Evolutionary conservation across 805 yeast species (phyloP).

Genomic region (Metschnikowia amazonensis): DNA sequence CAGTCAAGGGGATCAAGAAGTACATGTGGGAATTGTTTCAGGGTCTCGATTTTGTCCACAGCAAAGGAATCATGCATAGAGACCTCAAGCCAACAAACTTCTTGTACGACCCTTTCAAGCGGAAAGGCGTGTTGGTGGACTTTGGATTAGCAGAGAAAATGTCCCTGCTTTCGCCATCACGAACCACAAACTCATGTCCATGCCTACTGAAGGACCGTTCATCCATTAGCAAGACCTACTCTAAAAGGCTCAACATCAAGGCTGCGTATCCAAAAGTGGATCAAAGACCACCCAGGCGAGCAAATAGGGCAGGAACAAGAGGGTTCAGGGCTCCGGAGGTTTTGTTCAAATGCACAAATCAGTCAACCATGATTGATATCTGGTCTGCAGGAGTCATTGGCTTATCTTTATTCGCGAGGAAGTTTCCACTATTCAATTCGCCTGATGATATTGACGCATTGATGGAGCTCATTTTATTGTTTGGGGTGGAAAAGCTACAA

Average conservation of each 20-base stretch:
- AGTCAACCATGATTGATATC: constrained; percentile 74
- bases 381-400: constrained; percentile 94
- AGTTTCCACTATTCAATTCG: constrained; percentile 93
- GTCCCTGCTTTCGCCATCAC: constrained; percentile 11
- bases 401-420: constrained; percentile 67
- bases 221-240: constrained; percentile 16
- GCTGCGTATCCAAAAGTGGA: constrained; percentile 81
- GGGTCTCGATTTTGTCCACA: constrained; percentile 63
- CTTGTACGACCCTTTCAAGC: constrained; percentile 59
- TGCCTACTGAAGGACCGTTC: constrained; percentile 44
- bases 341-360: constrained; percentile 78
- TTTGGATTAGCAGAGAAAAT: constrained; percentile 82
- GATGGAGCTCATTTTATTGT: constrained; percentile 75
- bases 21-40: constrained; percentile 77
- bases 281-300: constrained; percentile 81
- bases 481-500: constrained; percentile 70
- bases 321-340: constrained; percentile 96
- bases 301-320: constrained; percentile 95
- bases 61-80: constrained; percentile 39
- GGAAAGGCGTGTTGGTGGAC: constrained; percentile 81
- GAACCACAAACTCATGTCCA: constrained; percentile 46
- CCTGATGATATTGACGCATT: constrained; percentile 91
- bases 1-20: constrained; percentile 71
- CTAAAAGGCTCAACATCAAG: constrained; percentile 30
- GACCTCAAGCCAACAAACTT: constrained; percentile 59